phyloP scores from a whole-genome alignment of 1,284 basidiomycete species.

The Ceratobasidium sp. region DNA sequence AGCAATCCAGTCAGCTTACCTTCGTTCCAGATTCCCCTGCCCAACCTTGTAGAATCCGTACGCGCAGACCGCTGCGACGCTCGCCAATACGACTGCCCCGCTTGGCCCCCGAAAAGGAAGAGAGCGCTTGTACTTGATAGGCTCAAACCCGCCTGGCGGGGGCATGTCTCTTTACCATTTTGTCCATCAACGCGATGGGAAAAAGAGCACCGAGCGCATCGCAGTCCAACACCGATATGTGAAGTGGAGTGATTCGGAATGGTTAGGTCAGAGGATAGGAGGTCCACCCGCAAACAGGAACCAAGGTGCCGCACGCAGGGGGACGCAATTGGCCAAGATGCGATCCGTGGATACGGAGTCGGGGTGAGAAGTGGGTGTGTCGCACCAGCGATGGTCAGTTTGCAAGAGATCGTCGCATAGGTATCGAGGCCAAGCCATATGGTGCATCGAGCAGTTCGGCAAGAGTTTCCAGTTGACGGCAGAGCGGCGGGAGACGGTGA shows the following conservation, averaged over 20 bases:
- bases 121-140: conserved; percentile 95
- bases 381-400: conserved; percentile 29
- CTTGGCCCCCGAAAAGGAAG: conserved; percentile 91
- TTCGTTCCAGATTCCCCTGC: conserved; percentile 87
- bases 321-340: conserved; percentile 25
- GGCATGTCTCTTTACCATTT: conserved; percentile 85
- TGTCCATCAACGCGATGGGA: background rate
- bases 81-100: conserved; percentile 84
- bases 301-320: background rate
- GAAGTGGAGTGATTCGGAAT: conserved; percentile 2
- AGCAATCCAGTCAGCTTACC: conserved; percentile 59
- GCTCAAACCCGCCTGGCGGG: conserved; percentile 89
- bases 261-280: conserved; percentile 11
- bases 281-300: conserved; percentile 2
- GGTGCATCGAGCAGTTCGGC: background rate
- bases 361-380: conserved; percentile 2
- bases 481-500: background rate
- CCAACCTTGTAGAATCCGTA: conserved; percentile 95
- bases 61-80: conserved; percentile 82
- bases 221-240: conserved; percentile 19
- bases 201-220: background rate
- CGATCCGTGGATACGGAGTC: conserved; percentile 33
- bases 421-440: conserved; percentile 6
- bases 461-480: background rate
- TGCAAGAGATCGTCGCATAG: conserved; percentile 4